These are phyloP conservation scores for Mimosa bimucronata DNA, from an alignment of 306 rosid species.

Conservation along the genomic window DNA sequence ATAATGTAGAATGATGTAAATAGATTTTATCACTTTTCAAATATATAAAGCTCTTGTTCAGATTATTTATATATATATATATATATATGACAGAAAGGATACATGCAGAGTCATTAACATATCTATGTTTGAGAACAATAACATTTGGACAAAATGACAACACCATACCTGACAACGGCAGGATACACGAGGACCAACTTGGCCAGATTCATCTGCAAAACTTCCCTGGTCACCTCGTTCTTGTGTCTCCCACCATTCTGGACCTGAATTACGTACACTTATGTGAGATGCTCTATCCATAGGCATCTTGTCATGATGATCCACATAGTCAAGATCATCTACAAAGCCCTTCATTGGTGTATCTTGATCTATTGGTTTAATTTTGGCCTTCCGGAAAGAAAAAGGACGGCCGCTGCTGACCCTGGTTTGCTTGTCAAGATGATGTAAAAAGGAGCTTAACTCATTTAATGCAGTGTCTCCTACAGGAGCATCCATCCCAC, in stretches of 20 bases:
- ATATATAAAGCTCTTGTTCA: constrained; percentile 13
- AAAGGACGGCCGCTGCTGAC: constrained; percentile 46
- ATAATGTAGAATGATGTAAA: constrained; percentile 9
- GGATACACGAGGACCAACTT: constrained; percentile 93
- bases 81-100: constrained; percentile 2
- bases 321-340: constrained; percentile 63
- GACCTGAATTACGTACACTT: constrained; percentile 31
- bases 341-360: constrained; percentile 89
- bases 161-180: constrained; percentile 87
- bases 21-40: constrained; percentile 24
- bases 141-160: constrained; percentile 6
- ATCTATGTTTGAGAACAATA: constrained; percentile 13
- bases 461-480: constrained; percentile 53
- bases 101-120: constrained; percentile 20
- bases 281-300: constrained; percentile 40
- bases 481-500: constrained; percentile 47
- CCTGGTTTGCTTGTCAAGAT: constrained; percentile 42
- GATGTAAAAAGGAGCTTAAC: constrained; percentile 34
- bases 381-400: constrained; percentile 50
- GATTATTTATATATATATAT: constrained; percentile 22
- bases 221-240: constrained; percentile 83
- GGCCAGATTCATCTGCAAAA: constrained; percentile 79
- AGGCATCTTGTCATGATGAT: constrained; percentile 49
- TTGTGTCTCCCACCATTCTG: constrained; percentile 98
- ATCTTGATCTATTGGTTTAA: constrained; percentile 67